Evolutionary conservation across 2,329 filamentous ascomycete genomes (phyloP), one percentile per base, ranked within the genome.

Genomic region (Xylaria sp.): DNA sequence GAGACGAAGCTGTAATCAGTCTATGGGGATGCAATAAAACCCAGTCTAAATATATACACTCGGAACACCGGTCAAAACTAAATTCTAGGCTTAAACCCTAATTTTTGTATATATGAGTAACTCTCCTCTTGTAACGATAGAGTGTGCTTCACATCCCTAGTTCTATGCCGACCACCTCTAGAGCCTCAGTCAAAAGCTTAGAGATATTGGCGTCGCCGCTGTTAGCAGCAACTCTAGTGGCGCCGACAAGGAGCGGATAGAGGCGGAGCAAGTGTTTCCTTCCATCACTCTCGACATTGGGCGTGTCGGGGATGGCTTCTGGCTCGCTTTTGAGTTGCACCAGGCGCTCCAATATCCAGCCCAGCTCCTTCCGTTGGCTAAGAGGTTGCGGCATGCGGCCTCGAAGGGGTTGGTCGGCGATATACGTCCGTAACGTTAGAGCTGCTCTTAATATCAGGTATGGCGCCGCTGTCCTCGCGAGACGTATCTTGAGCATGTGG

Each of bases 381-480:
- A 92, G 81, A 0, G 94, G 94, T 74, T 95, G 92, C 4, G 95
- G 95, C 88, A 96, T 95, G 52, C 89, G 85, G 0, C 95, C 94
- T 14, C 95, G 85, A 19, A 99, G 81, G 0, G 94, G 94, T 73
- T 97, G 94, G 75, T 99, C 95, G 3, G 93, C 91, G 47, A 96
- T 89, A 73, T 96, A 98, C 0, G 89, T 83, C 59, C 92, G 89
- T n/a, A 98, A 78, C 0, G 92, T 89, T 15, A 97, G 81, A 0
- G 91, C 92, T 12, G 91, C 88, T 2, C 95, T 88, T 1, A 97
- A 80, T 46, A 98, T 89, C 2, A 98, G 83, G 71, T 92, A 94
- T 0, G 92, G 92, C 0, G 92, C 89, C 0, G 89, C 87, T 3
- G 90, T 90, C 72, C 88, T 85, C 0, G 94, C 91, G 15, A 98